Conservation (phyloP, 163 green algal species). For the Scenedesmus sp. region DNA sequence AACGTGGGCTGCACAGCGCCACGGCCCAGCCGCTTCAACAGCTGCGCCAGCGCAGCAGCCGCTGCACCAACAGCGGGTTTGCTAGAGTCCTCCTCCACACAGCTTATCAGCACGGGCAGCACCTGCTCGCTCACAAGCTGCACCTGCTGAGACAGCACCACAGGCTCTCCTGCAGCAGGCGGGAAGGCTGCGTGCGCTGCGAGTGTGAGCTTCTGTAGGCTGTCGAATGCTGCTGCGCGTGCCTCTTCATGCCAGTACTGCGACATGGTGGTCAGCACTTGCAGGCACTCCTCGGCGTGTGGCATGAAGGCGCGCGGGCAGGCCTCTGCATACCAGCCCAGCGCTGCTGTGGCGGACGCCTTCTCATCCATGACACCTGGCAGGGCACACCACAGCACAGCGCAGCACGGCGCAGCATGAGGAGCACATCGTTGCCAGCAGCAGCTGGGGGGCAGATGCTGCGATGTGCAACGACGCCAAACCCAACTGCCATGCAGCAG, state of each 20-base stretch:
- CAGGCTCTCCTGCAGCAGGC: neutral
- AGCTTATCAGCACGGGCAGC: constrained; percentile 50
- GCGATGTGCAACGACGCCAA: neutral
- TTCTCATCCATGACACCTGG: constrained; percentile 89
- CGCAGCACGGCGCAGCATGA: neutral
- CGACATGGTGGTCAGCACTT: constrained; percentile 49
- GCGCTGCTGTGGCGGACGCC: constrained; percentile 69
- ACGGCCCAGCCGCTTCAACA: constrained; percentile 64
- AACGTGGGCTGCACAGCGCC: constrained; percentile 35
- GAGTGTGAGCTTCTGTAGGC: constrained; percentile 24
- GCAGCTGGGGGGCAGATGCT: neutral
- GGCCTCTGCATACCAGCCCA: constrained; percentile 77
- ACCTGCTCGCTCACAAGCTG: neutral
- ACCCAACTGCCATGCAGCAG: neutral
- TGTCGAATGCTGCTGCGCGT: constrained; percentile 47
- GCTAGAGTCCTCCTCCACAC: constrained; percentile 52
- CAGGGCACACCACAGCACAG: neutral
- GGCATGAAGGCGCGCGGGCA: constrained; percentile 65
- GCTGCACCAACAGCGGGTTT: constrained; percentile 35
- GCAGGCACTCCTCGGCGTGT: constrained; percentile 64
- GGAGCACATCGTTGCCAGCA: neutral
- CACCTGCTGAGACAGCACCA: constrained; percentile 43
- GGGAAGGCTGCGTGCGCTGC: constrained; percentile 40
- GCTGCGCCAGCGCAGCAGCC: constrained; percentile 35
- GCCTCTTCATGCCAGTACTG: constrained; percentile 71